Evolutionary conservation across 108 stramenopile species (phyloP).

Genomic region (Aurantiochytrium sp.): DNA sequence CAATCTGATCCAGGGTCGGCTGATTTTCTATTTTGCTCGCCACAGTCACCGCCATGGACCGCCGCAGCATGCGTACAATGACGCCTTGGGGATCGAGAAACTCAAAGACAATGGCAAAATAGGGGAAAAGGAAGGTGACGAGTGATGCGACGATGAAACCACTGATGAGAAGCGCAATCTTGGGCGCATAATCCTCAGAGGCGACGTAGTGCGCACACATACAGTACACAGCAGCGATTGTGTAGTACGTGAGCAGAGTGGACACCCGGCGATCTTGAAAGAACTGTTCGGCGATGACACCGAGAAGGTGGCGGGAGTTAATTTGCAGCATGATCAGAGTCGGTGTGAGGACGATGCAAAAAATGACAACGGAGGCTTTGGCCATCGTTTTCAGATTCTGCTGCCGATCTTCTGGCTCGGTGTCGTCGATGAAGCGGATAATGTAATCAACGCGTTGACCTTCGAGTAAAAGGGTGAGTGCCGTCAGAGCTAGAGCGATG

Average conservation of each 20-base stretch:
- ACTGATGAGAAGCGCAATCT: not conserved
- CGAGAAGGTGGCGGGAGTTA: not conserved
- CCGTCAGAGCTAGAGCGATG: not conserved
- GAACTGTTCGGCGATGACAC: not conserved
- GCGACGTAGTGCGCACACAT: not conserved
- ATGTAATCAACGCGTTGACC: not conserved
- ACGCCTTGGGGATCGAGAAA: not conserved
- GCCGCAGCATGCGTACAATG: not conserved
- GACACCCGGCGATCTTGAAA: not conserved
- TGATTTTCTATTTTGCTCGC: not conserved
- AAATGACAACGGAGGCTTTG: not conserved
- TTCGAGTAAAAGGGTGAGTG: not conserved
- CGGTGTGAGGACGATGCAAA: slow-evolving; percentile 5
- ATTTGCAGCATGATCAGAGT: slow-evolving; percentile 13
- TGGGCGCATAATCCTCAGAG: not conserved
- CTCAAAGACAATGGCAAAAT: not conserved
- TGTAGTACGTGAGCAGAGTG: not conserved
- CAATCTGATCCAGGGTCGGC: not conserved
- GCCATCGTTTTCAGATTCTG: not conserved
- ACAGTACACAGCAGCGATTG: not conserved
- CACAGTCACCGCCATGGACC: not conserved
- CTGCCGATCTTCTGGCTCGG: not conserved
- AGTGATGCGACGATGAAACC: not conserved
- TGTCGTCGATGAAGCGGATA: not conserved
- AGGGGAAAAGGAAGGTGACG: not conserved